Conservation (phyloP, 1,284 basidiomycete genomes). For the Vanrija humicola region DNA sequence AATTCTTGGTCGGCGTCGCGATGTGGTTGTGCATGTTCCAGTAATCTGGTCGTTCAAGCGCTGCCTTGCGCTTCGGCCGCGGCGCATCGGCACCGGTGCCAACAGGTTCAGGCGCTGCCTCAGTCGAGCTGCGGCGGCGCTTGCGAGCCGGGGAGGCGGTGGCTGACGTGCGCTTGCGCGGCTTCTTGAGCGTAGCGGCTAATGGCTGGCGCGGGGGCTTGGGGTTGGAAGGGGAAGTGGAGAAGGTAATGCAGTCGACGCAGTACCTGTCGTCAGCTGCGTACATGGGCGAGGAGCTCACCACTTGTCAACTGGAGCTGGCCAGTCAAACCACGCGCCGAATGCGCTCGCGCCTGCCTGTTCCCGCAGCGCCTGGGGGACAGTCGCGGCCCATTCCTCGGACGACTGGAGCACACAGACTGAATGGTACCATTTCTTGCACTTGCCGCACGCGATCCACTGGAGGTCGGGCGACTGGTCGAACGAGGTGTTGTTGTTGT, state of each 20-base stretch:
- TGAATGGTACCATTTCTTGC: conserved; percentile 43
- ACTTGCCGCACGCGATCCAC: conserved; percentile 47
- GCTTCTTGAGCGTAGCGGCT: conserved; percentile 27
- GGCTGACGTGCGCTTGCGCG: conserved; percentile 4
- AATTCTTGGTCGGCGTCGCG: conserved; percentile 43
- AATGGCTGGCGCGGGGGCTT: conserved; percentile 28
- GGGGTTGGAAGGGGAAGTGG: conserved; percentile 25
- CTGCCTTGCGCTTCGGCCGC: conserved; percentile 43
- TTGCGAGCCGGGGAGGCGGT: not conserved
- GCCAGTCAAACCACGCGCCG: conserved; percentile 41
- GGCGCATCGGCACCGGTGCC: not conserved
- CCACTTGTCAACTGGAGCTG: conserved; percentile 38
- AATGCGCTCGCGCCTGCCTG: conserved; percentile 19
- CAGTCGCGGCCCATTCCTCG: conserved; percentile 11
- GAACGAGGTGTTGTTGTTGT: conserved; percentile 4
- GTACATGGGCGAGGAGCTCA: conserved; percentile 10
- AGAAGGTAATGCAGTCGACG: conserved; percentile 24
- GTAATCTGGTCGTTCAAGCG: conserved; percentile 42
- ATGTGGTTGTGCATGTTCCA: conserved; percentile 45
- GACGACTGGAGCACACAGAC: conserved; percentile 30
- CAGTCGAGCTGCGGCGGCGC: not conserved
- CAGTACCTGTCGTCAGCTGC: conserved; percentile 30
- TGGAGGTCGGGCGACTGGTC: conserved; percentile 15
- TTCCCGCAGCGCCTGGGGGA: conserved; percentile 26
- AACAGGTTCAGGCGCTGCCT: conserved; percentile 1